Base-by-base conservation (phyloP, 306 rosid species). In the Abrus pulchellus region DNA sequence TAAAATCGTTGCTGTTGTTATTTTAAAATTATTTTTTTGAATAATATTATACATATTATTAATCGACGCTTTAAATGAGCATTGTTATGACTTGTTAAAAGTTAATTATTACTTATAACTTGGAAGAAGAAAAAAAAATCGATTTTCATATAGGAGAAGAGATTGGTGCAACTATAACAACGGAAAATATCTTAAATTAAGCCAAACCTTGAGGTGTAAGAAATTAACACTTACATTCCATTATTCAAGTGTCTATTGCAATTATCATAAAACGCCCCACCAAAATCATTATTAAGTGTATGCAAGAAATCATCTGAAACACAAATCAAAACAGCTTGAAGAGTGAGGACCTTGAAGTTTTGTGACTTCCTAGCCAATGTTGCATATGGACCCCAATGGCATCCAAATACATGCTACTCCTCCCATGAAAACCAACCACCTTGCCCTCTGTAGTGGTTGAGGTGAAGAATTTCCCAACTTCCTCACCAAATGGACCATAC, bases 321-420 rank as follows among this genome's bases (percentile, higher is more conserved):
- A 67, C 32, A 34, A 30, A 72, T 79, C 77, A 74, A 67, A 91
- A 94, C 33, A 55, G 54, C 86, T 80, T 94, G 88, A 93, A 94
- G 74, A 86, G 75, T 28, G 89, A 91, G 1, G 92, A 61, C 86
- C 84, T 91, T 20, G 86, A 59, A 64, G 72, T 56, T 81, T 84
- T 90, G 71, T 91, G 92, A 76, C 56, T 89, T 75, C 97, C 99
- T 1, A 93, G 92, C 99, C 99, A 94, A 62, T 94, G 97, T 69
- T 94, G 97, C 97, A 90, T 94, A 44, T 94, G 99, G 79, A 93
- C 78, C 67, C 99, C 99, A 63, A 93, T 86, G 75, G 99, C 95
- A 79, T 94, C 97, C 87, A 94, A 88, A 83, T 91, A 91, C 77
- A 78, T 68, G 88, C 97, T 91, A 86, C 90, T 89, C 77, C 82